These are phyloP conservation scores for Centrapalus pauciflorus DNA, from an alignment of 129 eudicot genomes.

Conservation along the genomic window DNA sequence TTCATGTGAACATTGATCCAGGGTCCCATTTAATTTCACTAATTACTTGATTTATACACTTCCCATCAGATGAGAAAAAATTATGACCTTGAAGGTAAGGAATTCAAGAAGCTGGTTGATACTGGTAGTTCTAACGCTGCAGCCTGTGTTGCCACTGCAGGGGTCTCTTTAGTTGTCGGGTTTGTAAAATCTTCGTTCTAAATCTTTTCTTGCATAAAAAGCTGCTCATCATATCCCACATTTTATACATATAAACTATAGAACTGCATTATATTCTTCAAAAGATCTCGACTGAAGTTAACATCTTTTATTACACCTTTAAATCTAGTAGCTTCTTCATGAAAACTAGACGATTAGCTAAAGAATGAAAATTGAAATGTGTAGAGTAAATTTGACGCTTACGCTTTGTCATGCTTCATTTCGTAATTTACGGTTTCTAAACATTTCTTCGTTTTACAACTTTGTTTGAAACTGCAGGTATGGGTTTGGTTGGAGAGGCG, in stretches of 20 bases:
- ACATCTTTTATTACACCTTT: neutral
- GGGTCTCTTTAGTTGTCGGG: conserved; percentile 79
- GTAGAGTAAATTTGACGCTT: too few relatives aligned
- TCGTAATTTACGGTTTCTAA: too few relatives aligned
- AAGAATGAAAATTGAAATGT: neutral
- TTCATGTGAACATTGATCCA: too few relatives aligned
- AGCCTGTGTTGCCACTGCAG: conserved; percentile 83
- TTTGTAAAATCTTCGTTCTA: conserved; percentile 25
- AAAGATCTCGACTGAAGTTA: neutral
- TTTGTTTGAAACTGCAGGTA: conserved; percentile 42
- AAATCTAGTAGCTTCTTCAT: neutral
- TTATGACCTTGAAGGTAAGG: conserved; percentile 55
- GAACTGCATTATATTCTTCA: neutral
- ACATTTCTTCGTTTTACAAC: neutral
- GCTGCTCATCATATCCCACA: neutral
- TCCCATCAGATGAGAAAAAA: conserved; percentile 66
- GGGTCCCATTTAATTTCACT: too few relatives aligned
- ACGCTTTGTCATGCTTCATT: too few relatives aligned
- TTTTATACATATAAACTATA: neutral
- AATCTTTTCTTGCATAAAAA: neutral
- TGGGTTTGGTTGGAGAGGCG: conserved; percentile 94
- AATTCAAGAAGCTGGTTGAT: conserved; percentile 68
- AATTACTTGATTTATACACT: conserved; percentile 11
- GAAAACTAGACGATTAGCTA: neutral
- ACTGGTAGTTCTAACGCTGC: conserved; percentile 51